Base-by-base conservation (phyloP, 805 yeast species). In the Lachancea sp. region DNA sequence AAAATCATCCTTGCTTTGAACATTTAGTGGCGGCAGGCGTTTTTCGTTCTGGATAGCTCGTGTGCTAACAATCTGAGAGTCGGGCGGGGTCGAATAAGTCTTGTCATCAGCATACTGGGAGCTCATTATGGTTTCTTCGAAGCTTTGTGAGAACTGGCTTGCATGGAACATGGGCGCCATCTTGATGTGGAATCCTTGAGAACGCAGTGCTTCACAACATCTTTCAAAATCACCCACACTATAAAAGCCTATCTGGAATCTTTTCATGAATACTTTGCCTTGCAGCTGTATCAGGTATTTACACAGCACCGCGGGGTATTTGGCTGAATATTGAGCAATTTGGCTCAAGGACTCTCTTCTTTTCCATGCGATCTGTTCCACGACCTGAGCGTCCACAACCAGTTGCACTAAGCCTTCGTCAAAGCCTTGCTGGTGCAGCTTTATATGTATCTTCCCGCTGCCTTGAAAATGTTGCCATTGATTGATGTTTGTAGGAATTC, bases 251-350 rank as follows among this genome's bases (percentile, higher is more conserved):
- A 62, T 36, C 45, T 62, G 66, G 38, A 62, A 62, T 18, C 65
- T 44, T 38, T 44, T 56, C 37, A 60, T 32, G 15, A 38, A 45
- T 15, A 36, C 33, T 8, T 13, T 20, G 5, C 46, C 37, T 18
- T 41, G 41, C 8, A 33, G 36, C 4, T 20, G 15, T 8, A 45
- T 32, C 19, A 62, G 36, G 44, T 59, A 59, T 41, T 62, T 62
- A 41, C 64, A 59, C 13, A 64, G 52, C 4, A 62, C 45, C 1
- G 59, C 47, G 0, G 66, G 66, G 1, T 47, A 49, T 16, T 48
- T 49, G 8, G 49, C 55, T 4, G 63, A 51, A 30, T 58, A 59
- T 42, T 58, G 62, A 13, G 58, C 43, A 4, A 40, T 17, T 16
- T 40, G 13, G 11, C 22, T n/a, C 13, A 6, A 15, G 3, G 12